A percentile compares a stretch with the other conserved stretches of the same genome.
phyloP scores from a whole-genome alignment of 2,329 filamentous ascomycete species.

The Emydomyces testavorans region DNA sequence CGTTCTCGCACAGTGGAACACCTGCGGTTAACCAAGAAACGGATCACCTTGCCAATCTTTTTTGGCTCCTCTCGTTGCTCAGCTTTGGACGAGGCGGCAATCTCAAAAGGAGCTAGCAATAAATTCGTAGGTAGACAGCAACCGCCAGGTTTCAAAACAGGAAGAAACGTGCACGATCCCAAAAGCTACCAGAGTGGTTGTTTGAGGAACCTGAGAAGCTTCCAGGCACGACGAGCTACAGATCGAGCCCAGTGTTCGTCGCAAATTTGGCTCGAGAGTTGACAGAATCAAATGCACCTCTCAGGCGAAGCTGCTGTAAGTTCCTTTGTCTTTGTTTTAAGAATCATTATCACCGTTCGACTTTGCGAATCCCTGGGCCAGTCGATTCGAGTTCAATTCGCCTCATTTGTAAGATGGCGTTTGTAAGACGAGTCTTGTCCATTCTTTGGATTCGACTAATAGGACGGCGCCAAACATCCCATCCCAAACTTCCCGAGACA shows the following conservation, averaged over 20 bases:
- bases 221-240: not conserved
- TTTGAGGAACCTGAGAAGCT: not conserved
- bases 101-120: not conserved
- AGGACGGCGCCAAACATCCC: conserved; percentile 8
- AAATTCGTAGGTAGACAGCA: conserved; percentile 2
- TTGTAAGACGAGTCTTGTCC: conserved; percentile 4
- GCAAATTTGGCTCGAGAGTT: not conserved
- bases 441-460: conserved; percentile 5
- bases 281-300: conserved; percentile 2
- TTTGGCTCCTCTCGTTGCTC: not conserved
- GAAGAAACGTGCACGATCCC: not conserved
- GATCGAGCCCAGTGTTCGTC: not conserved
- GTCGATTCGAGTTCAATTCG: not conserved
- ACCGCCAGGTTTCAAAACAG: not conserved
- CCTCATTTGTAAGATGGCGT: conserved; percentile 7
- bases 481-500: conserved; percentile 4
- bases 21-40: not conserved
- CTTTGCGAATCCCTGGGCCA: not conserved
- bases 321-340: conserved; percentile 1
- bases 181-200: not conserved
- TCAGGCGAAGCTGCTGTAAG: conserved; percentile 6
- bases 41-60: not conserved
- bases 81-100: not conserved
- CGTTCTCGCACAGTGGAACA: not conserved
- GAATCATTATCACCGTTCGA: not conserved